Evolutionary conservation across 2,329 filamentous ascomycete species (phyloP).

Genomic region (Massarina eburnea): DNA sequence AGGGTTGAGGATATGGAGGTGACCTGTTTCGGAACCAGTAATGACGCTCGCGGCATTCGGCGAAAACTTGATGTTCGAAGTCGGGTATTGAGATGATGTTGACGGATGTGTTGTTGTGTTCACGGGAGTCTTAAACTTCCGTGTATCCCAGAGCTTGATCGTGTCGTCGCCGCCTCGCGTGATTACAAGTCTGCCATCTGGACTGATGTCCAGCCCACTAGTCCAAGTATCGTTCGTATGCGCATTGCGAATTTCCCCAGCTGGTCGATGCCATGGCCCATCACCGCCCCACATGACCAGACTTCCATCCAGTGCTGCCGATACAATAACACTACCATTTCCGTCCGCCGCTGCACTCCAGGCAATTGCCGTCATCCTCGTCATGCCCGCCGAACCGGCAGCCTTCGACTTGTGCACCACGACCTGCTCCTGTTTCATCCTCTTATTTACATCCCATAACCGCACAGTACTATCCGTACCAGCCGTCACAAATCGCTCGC

Average conservation of each 20-base stretch:
- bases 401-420: slow-evolving; percentile 93
- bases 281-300: slow-evolving; percentile 91
- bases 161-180: slow-evolving; percentile 88
- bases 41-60: slow-evolving; percentile 82
- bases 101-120: slow-evolving; percentile 77
- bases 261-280: slow-evolving; percentile 79
- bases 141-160: slow-evolving; percentile 95
- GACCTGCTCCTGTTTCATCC: slow-evolving; percentile 85
- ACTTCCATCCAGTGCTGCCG: slow-evolving; percentile 84
- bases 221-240: slow-evolving; percentile 87
- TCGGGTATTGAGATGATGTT: slow-evolving; percentile 80
- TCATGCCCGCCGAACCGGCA: slow-evolving; percentile 84
- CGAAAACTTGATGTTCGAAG: slow-evolving; percentile 86
- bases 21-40: slow-evolving; percentile 81
- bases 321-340: slow-evolving; percentile 75
- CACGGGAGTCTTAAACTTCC: slow-evolving; percentile 90
- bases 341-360: slow-evolving; percentile 80
- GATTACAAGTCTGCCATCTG: slow-evolving; percentile 86
- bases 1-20: slow-evolving; percentile 90
- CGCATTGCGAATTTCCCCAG: slow-evolving; percentile 80
- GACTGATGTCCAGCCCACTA: slow-evolving; percentile 84
- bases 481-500: slow-evolving; percentile 83
- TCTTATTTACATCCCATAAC: slow-evolving; percentile 96
- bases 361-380: slow-evolving; percentile 87
- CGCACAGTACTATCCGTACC: slow-evolving; percentile 93